Conservation (phyloP, 2,329 filamentous ascomycete genomes). For the Exophiala calicioides region DNA sequence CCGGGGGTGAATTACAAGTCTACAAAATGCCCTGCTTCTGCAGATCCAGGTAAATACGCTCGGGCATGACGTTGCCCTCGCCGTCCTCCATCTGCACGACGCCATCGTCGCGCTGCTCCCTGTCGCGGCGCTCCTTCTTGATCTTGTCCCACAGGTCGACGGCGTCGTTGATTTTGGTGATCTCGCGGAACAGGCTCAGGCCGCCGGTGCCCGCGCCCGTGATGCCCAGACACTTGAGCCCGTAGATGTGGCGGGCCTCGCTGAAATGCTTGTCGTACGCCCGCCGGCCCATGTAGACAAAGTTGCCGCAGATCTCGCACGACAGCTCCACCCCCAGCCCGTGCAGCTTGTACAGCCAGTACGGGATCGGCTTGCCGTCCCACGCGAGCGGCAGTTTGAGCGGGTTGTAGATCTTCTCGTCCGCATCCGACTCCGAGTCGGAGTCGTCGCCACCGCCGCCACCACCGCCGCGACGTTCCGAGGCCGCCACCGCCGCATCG, state of each 20-base stretch:
- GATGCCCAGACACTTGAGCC: conserved; percentile 89
- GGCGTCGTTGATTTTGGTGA: conserved; percentile 88
- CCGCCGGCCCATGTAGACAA: conserved; percentile 95
- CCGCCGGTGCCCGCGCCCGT: conserved; percentile 58
- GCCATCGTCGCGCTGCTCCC: conserved; percentile 58
- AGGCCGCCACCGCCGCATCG: conserved; percentile 40
- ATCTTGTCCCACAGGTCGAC: conserved; percentile 90
- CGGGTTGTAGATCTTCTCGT: conserved; percentile 94
- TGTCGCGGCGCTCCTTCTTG: conserved; percentile 71
- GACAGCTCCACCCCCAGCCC: conserved; percentile 91
- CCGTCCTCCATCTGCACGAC: conserved; percentile 98
- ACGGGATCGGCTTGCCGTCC: conserved; percentile 98
- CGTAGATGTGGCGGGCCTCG: conserved; percentile 88
- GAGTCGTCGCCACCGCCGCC: conserved; percentile 53
- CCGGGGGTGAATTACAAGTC: conserved; percentile 6
- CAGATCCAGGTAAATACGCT: conserved; percentile 95
- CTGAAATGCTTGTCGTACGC: conserved; percentile 99
- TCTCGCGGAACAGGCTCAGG: conserved; percentile 87
- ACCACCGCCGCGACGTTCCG: conserved; percentile 32
- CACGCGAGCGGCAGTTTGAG: conserved; percentile 93
- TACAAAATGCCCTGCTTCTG: conserved; percentile 86
- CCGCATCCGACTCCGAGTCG: conserved; percentile 72
- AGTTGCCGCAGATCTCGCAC: conserved; percentile 97
- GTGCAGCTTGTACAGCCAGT: conserved; percentile 97
- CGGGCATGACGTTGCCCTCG: conserved; percentile 97